Base-by-base conservation (phyloP, 2,329 filamentous ascomycete species). In the Aspergillus neoniger region DNA sequence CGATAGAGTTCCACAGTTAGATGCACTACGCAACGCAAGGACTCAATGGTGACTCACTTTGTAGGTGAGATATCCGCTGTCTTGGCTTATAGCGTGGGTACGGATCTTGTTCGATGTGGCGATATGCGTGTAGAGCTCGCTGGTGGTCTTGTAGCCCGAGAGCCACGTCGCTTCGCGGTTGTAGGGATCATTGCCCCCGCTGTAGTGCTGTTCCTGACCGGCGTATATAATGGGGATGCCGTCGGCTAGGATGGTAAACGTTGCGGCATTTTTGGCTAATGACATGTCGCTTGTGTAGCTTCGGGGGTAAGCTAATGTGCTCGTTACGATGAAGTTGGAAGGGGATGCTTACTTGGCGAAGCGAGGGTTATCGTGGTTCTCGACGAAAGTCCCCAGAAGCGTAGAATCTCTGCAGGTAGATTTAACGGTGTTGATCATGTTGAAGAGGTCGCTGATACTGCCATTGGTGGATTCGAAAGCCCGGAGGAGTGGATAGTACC, bases 181-280 rank as follows among this genome's bases (percentile, higher is more conserved):
- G 0, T 78, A 77, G 4, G 85, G 85, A 57, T 74, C 74, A 39
- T 72, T 77, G n/a, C 80, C 82, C 21, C 83, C 83, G 2, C 75
- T 71, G 68, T 83, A 88, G 59, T 83, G 85, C 69, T 89, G 87
- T 71, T 90, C 88, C 60, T 87, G 85, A n/a, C 87, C 88, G 58
- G 88, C 82, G 73, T 89, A 90, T 55, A 89, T 69, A 53, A 89
- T 86, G 2, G 86, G 87, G 55, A 89, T 86, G 3, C 87, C 87
- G 56, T 88, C 75, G 1, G 74, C 67, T 5, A 90, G 79, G 47
- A 90, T 81, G 12, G 83, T 81, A 67, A 85, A 89, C 0, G 86
- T 80, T 43, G 89, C 79, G 2, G 83, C 82, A 67, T 89, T 90
- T 73, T 86, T 85, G 23, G 86, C 82, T 1, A 86, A 79, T 3